phyloP scores from a whole-genome alignment of 2,329 filamentous ascomycete genomes.

The Penicillium fuscoglaucum region DNA sequence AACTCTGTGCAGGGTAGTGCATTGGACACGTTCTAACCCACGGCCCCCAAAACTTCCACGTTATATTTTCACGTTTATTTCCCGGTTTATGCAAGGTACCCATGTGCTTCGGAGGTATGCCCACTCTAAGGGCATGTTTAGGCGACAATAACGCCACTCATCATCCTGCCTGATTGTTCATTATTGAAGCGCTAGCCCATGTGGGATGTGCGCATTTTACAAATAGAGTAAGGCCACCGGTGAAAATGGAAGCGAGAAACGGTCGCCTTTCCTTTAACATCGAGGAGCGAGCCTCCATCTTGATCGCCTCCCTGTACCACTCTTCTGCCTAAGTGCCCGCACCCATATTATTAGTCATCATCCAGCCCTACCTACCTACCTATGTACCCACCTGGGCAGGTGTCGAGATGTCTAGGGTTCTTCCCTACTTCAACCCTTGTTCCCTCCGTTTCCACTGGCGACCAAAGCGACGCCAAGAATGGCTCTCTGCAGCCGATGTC shows the following conservation, averaged over 20 bases:
- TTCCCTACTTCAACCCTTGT: background rate
- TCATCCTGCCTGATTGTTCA: background rate
- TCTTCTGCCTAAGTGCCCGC: background rate
- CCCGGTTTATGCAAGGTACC: slow-evolving; percentile 4
- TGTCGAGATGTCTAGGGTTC: background rate
- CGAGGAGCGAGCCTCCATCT: background rate
- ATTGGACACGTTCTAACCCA: background rate
- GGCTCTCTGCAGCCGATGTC: too few species aligned
- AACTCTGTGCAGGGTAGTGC: background rate
- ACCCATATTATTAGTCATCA: background rate
- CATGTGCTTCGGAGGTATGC: background rate
- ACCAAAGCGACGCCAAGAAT: too few species aligned
- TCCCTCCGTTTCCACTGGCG: too few species aligned
- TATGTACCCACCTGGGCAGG: too few species aligned
- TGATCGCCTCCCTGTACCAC: background rate
- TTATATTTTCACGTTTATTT: background rate
- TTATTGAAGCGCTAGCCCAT: background rate
- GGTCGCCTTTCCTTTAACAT: background rate
- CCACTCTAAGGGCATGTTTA: background rate
- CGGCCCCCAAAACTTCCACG: background rate
- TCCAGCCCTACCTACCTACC: background rate
- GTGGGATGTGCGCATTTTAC: background rate
- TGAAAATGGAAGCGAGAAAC: background rate
- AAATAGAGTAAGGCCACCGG: background rate
- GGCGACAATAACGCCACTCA: slow-evolving; percentile 1